Percentiles rank a stretch among this genome's conserved stretches.
phyloP scores from a whole-genome alignment of 2,329 filamentous ascomycete genomes.

The Metarhizium guizhouense region DNA sequence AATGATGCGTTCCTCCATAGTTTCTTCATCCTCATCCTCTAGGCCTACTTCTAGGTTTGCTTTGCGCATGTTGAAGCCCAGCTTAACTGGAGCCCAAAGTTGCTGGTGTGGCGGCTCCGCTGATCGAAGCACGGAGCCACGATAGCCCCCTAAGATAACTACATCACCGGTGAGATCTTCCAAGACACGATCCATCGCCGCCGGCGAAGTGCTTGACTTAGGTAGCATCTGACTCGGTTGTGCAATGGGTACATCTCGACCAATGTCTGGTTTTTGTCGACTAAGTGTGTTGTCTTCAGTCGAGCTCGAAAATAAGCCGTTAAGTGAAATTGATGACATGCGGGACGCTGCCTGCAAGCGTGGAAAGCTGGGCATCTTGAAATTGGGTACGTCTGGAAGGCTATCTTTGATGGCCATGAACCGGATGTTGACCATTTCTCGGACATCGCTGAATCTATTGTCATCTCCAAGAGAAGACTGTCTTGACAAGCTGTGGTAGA shows the following conservation, averaged over 20 bases:
- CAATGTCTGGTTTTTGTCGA: not conserved
- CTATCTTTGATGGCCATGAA: conserved; percentile 87
- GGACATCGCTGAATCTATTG: conserved; percentile 67
- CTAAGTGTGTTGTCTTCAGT: conserved; percentile 10
- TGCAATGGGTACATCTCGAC: not conserved
- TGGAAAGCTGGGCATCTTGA: conserved; percentile 59
- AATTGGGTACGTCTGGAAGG: conserved; percentile 68
- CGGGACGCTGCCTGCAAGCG: conserved; percentile 32
- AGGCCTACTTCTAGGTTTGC: conserved; percentile 85
- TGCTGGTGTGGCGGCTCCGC: conserved; percentile 76
- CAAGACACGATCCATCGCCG: conserved; percentile 45
- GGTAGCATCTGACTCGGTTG: not conserved
- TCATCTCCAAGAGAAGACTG: conserved; percentile 82
- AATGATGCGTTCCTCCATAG: conserved; percentile 74
- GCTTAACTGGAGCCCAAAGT: conserved; percentile 88
- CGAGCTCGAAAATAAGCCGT: conserved; percentile 19
- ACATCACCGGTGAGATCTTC: conserved; percentile 72
- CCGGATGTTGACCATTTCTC: conserved; percentile 78
- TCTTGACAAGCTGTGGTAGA: conserved; percentile 66
- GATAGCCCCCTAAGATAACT: conserved; percentile 82
- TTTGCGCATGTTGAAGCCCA: conserved; percentile 83
- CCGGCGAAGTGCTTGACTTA: conserved; percentile 10
- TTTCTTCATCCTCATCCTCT: conserved; percentile 71
- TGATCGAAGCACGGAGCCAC: conserved; percentile 81
- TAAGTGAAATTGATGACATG: conserved; percentile 23